These are phyloP conservation scores for Nicotiana paniculata DNA, from an alignment of 257 asterid genomes.

Conservation along the genomic window DNA sequence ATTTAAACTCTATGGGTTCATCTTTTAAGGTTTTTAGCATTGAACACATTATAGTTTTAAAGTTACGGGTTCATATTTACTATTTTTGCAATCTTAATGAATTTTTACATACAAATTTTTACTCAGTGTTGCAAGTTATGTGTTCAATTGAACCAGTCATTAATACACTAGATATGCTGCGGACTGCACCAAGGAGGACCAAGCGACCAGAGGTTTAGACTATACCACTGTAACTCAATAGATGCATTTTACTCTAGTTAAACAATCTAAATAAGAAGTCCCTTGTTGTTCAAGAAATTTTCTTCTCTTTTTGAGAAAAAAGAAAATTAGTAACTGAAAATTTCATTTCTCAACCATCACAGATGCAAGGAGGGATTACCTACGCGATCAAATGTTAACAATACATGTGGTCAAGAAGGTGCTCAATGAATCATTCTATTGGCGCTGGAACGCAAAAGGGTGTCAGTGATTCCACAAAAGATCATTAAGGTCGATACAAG, in stretches of 20 bases:
- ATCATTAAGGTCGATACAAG: background rate
- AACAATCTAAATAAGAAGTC: background rate
- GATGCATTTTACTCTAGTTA: background rate
- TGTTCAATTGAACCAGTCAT: too few species aligned
- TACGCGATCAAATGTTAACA: background rate
- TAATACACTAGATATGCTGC: too few species aligned
- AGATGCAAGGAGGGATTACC: background rate
- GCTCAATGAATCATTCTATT: background rate
- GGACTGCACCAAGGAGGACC: background rate
- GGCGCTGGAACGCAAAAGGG: background rate
- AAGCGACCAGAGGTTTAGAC: background rate
- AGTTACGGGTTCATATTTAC: too few species aligned
- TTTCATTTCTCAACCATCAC: background rate
- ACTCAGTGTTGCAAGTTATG: too few species aligned
- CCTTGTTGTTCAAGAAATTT: background rate
- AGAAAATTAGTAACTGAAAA: background rate
- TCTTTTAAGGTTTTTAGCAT: too few species aligned
- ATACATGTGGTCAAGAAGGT: background rate
- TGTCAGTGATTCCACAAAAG: background rate
- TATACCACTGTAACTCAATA: background rate
- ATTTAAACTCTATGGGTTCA: too few species aligned
- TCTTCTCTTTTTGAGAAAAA: background rate
- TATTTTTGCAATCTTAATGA: too few species aligned
- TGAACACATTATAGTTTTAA: too few species aligned
- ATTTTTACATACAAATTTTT: too few species aligned